These are phyloP conservation scores for Plasmodium ovale DNA, from an alignment of 169 alveolate species.

Conservation along the genomic window DNA sequence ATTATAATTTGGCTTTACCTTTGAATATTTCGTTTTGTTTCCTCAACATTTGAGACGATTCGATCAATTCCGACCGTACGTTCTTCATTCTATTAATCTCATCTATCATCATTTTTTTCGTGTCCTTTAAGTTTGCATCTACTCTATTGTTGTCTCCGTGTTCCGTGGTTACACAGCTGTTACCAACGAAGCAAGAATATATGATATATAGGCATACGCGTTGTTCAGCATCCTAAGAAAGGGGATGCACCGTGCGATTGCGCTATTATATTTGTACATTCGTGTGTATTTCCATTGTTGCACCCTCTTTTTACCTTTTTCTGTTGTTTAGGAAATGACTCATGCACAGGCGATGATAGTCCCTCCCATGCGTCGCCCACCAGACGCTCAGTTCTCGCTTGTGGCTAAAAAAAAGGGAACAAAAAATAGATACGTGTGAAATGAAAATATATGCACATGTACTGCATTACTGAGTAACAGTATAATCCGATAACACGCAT, in stretches of 20 bases:
- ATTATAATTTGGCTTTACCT: constrained; percentile 19
- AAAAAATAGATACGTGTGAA: not conserved
- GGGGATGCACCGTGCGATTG: too few species aligned
- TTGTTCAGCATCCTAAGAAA: too few species aligned
- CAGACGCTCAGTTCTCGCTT: constrained; percentile 48
- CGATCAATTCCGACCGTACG: constrained; percentile 53
- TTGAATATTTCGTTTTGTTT: constrained; percentile 72
- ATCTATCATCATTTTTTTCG: constrained; percentile 68
- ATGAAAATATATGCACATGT: not conserved
- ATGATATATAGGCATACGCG: too few species aligned
- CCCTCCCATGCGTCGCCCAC: constrained; percentile 47
- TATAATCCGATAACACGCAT: too few species aligned
- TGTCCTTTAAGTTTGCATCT: constrained; percentile 61
- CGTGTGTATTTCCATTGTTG: too few species aligned
- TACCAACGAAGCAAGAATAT: too few species aligned
- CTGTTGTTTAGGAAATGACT: constrained; percentile 20
- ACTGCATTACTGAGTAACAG: too few species aligned
- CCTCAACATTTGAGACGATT: constrained; percentile 65
- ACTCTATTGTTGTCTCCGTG: not conserved
- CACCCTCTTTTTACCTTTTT: constrained; percentile 24
- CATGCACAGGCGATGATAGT: constrained; percentile 69
- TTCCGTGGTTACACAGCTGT: too few species aligned
- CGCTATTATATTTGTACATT: too few species aligned
- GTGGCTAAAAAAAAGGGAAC: constrained; percentile 2
- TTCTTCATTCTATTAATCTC: constrained; percentile 70